Evolutionary conservation across 2,329 filamentous ascomycete genomes (phyloP), one percentile per base, ranked within the genome.

Genomic region (Cladosporium phlei): DNA sequence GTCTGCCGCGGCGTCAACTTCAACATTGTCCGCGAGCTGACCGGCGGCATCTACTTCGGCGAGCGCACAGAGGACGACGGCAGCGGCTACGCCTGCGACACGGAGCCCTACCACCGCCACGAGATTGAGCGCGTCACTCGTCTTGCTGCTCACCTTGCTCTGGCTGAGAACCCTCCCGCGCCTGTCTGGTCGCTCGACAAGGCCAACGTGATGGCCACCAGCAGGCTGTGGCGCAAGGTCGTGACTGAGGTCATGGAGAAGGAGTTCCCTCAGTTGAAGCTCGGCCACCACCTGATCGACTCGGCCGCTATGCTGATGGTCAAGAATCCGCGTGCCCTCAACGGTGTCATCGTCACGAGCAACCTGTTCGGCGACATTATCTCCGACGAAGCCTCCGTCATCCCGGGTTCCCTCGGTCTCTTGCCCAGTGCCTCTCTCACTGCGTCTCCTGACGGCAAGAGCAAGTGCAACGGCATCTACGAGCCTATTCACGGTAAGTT

Each of bases 301-400:
- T 88, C 82, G 47, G 91, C 91, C n/a, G 91, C 91, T 55, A 96
- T 97, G 90, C 75, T 96, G 58, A 88, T 97, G 85, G 80, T 97
- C 63, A 96, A 95, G 83, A 91, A 90, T 70, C 91, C 91, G 8
- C 77, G 83, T 9, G 80, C 82, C 17, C 76, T 97, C 44, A 97
- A 96, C 66, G 93, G 91, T 45, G 82, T 97, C 27, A 80, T 97
- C 37, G 83, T 97, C 54, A 95, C 90, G 10, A 90, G 85, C 74
- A 98, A 97, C 69, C 66, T 97, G 57, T 95, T 95, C 65, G 93
- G 91, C 53, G 91, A 97, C 68, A 97, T 97, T 64, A 89, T 98
- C 63, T 87, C 80, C 63, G 91, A 97, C 65, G 91, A 97, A 76
- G 90, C 91, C 4, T 90, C 85, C 59, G 90, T 95, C 40, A 97